Evolutionary conservation across 495 filamentous ascomycete species (phyloP).

Genomic region (Penicillium roqueforti): DNA sequence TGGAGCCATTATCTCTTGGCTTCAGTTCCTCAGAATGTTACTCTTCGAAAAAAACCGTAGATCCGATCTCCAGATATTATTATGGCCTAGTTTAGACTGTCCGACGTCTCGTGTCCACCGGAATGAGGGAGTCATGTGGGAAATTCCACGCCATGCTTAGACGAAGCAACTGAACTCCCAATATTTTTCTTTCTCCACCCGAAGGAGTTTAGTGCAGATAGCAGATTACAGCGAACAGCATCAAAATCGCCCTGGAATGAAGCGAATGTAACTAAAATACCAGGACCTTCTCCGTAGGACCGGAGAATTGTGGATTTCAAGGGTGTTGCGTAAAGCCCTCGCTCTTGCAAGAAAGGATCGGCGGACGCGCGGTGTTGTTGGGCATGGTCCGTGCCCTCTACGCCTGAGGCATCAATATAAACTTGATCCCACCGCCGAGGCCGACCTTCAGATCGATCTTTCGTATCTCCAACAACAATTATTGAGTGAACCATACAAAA

Average conservation of each 20-base stretch:
- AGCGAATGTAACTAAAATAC: slow-evolving; percentile 47
- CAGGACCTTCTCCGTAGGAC: slow-evolving; percentile 14
- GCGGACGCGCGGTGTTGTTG: not conserved
- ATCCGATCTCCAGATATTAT: no score
- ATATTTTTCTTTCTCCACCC: slow-evolving; percentile 11
- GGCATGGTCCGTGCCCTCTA: not conserved
- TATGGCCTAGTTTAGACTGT: no score
- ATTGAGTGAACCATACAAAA: not conserved
- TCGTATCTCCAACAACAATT: not conserved
- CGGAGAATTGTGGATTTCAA: not conserved
- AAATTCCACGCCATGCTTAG: no score
- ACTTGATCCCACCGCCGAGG: not conserved
- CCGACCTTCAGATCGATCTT: not conserved
- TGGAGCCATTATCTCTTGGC: no score
- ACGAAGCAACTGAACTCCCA: not conserved
- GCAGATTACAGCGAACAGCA: slow-evolving; percentile 24
- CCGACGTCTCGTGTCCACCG: no score
- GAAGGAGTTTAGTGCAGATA: slow-evolving; percentile 3
- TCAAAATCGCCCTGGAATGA: slow-evolving; percentile 42
- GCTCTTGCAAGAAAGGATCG: not conserved
- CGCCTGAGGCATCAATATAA: slow-evolving; percentile 8
- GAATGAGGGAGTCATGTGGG: no score
- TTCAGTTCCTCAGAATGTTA: no score
- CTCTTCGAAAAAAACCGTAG: no score
- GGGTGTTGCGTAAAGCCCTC: slow-evolving; percentile 4